Conservation (phyloP, 73 alveolate genomes). For the Symbiodinium natans region DNA sequence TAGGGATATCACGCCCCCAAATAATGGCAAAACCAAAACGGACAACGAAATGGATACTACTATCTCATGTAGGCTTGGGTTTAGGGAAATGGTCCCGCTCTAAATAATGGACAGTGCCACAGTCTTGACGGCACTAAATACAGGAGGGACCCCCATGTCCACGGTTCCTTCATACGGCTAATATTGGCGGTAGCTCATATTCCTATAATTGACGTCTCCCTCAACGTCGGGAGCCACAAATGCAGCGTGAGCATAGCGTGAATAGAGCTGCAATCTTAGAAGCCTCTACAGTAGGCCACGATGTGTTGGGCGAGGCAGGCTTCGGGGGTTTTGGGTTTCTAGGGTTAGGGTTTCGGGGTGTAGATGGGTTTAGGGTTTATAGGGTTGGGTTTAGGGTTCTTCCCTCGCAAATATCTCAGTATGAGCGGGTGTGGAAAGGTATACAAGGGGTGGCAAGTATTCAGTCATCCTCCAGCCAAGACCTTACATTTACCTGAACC, state of each 20-base stretch:
- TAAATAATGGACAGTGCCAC: background rate
- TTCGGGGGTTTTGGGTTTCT: background rate
- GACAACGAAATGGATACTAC: background rate
- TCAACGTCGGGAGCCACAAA: background rate
- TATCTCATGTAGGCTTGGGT: background rate
- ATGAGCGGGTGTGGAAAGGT: slow-evolving; percentile 1
- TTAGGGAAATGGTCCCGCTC: background rate
- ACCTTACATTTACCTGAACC: too few species aligned
- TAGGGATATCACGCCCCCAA: background rate
- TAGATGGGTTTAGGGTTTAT: background rate
- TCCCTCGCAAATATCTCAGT: background rate
- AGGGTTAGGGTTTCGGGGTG: too few species aligned
- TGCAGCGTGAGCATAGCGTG: background rate
- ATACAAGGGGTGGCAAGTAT: slow-evolving; percentile 10
- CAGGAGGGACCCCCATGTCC: background rate
- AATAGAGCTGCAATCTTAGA: background rate
- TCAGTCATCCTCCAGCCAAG: background rate
- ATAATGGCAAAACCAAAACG: background rate
- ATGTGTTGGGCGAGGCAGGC: background rate
- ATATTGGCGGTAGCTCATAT: background rate
- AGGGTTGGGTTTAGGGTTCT: background rate
- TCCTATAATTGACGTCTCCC: background rate
- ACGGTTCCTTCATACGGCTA: background rate
- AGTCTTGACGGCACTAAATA: background rate
- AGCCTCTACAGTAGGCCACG: background rate